Conservation (phyloP, 1,284 basidiomycete species). For the Rhodotorula sp. region DNA sequence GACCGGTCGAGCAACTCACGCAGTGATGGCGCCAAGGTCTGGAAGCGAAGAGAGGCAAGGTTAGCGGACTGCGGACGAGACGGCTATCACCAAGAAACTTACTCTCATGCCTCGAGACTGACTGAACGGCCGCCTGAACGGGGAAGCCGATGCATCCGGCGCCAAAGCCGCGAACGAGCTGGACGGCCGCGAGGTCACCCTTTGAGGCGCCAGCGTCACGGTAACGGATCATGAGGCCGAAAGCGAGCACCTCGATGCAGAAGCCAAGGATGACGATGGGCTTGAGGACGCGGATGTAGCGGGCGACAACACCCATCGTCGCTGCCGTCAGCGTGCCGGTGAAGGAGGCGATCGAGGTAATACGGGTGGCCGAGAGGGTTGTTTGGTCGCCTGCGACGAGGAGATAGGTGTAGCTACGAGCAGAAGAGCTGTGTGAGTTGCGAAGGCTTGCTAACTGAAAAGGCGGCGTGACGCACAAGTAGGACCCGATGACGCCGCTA, state of each 20-base stretch:
- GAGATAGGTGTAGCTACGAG: constrained; percentile 23
- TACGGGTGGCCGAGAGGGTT: constrained; percentile 43
- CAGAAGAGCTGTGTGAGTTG: not conserved
- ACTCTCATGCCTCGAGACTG: constrained; percentile 47
- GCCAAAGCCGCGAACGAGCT: constrained; percentile 46
- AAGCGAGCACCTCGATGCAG: constrained; percentile 42
- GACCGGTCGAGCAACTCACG: constrained; percentile 13
- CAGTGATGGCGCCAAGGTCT: constrained; percentile 48
- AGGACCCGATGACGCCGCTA: constrained; percentile 46
- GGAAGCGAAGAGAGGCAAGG: not conserved
- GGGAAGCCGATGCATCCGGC: constrained; percentile 49
- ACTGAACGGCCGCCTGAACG: constrained; percentile 48
- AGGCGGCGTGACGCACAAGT: no score
- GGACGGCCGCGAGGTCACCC: constrained; percentile 47
- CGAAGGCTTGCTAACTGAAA: constrained; percentile 35
- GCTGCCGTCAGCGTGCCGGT: constrained; percentile 45
- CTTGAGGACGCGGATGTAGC: constrained; percentile 44
- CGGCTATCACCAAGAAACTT: not conserved
- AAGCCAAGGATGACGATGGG: constrained; percentile 48
- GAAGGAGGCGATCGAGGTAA: constrained; percentile 45
- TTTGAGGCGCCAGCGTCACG: constrained; percentile 34
- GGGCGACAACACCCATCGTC: constrained; percentile 39
- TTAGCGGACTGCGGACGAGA: not conserved
- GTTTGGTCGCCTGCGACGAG: constrained; percentile 45
- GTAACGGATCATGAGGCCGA: constrained; percentile 50